Conservation (phyloP, 164 flowering plant genomes). For the Vitis rotundifolia region DNA sequence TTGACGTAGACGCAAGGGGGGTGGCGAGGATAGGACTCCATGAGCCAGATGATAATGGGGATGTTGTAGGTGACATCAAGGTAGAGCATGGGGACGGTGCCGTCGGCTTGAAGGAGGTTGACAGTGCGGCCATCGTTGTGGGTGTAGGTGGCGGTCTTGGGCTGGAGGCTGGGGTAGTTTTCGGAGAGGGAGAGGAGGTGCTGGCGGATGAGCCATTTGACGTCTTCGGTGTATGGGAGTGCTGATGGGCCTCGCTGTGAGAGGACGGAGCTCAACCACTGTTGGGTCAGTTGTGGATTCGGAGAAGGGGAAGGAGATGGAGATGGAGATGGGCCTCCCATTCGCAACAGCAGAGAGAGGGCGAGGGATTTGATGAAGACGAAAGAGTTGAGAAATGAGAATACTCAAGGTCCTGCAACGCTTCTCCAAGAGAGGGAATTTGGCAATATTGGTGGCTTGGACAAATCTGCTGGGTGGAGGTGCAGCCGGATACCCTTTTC, state of each 20-base stretch:
- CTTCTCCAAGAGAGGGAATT: no score
- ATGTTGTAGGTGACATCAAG: constrained; percentile 76
- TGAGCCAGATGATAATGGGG: constrained; percentile 77
- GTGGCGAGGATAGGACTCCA: constrained; percentile 86
- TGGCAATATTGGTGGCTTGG: no score
- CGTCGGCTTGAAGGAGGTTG: constrained; percentile 84
- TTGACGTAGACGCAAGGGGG: constrained; percentile 75
- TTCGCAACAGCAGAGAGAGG: no score
- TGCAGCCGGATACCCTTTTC: no score
- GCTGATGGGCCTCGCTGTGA: constrained; percentile 87
- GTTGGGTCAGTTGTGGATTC: constrained; percentile 44
- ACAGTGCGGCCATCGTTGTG: constrained; percentile 91
- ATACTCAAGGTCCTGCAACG: no score
- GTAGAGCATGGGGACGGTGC: constrained; percentile 77
- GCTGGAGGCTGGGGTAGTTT: constrained; percentile 61
- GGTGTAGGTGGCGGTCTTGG: constrained; percentile 73
- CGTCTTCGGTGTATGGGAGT: constrained; percentile 78
- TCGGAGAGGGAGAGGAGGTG: constrained; percentile 63
- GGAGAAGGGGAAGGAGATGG: constrained; percentile 12
- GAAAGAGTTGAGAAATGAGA: no score
- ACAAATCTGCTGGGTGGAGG: no score
- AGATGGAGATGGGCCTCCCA: no score
- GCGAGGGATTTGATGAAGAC: no score
- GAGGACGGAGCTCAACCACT: constrained; percentile 75
- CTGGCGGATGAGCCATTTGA: constrained; percentile 83